Evolutionary conservation across 1,284 basidiomycete genomes (phyloP).

Genomic region (Puccinia hordei): DNA sequence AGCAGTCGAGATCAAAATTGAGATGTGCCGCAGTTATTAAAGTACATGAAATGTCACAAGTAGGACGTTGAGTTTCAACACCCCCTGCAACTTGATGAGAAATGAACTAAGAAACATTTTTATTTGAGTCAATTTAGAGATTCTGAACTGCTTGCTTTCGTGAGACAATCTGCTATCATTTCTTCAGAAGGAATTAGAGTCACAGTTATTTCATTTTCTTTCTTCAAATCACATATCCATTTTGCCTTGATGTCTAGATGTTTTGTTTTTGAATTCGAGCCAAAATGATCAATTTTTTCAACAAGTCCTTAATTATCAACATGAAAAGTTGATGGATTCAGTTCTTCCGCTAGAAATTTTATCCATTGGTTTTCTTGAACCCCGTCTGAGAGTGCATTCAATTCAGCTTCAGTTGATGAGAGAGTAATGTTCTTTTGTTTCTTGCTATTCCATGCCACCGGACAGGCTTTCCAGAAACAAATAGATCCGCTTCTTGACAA

Average conservation of each 20-base stretch:
- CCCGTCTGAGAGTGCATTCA: neutral
- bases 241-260: conserved; percentile 9
- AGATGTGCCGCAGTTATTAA: too few species aligned
- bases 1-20: too few species aligned
- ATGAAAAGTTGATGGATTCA: neutral
- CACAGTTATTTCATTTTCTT: neutral
- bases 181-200: neutral
- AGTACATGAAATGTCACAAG: too few species aligned
- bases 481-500: neutral
- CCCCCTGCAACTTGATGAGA: neutral
- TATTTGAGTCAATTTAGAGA: neutral
- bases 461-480: neutral
- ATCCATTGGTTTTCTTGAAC: conserved; percentile 10
- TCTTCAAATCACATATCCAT: neutral
- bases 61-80: too few species aligned
- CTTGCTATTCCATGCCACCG: neutral
- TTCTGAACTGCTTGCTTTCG: neutral
- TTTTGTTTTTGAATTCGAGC: conserved; percentile 13
- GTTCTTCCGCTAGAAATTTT: neutral
- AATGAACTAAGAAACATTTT: neutral
- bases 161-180: neutral
- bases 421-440: neutral
- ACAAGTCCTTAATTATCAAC: neutral
- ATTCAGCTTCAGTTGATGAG: neutral
- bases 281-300: neutral